Percentiles rank a stretch among this genome's conserved stretches.
Conservation (phyloP, 805 yeast genomes). For the Monosporozyma aerobia region DNA sequence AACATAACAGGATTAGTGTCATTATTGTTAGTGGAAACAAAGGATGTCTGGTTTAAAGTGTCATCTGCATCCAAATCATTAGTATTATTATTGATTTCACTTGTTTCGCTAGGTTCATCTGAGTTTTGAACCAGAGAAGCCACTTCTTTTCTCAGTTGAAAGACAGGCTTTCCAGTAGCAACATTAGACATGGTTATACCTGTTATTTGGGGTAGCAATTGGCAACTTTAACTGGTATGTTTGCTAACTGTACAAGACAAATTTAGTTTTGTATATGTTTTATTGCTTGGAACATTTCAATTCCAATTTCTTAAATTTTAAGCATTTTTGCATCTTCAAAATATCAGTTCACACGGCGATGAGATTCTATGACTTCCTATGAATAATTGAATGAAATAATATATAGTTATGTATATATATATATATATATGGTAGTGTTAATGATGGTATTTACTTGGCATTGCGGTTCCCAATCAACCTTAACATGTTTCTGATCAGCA, state of each 20-base stretch:
- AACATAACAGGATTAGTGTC: constrained; percentile 2
- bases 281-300: background rate
- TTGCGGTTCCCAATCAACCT: constrained; percentile 60
- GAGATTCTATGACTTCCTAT: background rate
- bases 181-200: background rate
- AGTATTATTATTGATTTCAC: background rate
- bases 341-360: background rate
- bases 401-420: background rate
- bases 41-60: background rate
- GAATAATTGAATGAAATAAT: background rate
- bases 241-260: background rate
- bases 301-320: background rate
- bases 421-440: background rate
- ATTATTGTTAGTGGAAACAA: background rate
- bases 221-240: too few relatives aligned
- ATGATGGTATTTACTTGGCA: background rate
- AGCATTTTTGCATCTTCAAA: background rate
- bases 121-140: background rate
- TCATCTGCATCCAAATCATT: constrained; percentile 1
- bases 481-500: constrained; percentile 82
- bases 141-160: constrained; percentile 27
- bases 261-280: background rate
- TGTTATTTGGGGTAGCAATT: background rate
- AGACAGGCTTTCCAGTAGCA: constrained; percentile 13
- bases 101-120: background rate